phyloP scores from a whole-genome alignment of 2,329 filamentous ascomycete species.

The Botrytis pseudocinerea region DNA sequence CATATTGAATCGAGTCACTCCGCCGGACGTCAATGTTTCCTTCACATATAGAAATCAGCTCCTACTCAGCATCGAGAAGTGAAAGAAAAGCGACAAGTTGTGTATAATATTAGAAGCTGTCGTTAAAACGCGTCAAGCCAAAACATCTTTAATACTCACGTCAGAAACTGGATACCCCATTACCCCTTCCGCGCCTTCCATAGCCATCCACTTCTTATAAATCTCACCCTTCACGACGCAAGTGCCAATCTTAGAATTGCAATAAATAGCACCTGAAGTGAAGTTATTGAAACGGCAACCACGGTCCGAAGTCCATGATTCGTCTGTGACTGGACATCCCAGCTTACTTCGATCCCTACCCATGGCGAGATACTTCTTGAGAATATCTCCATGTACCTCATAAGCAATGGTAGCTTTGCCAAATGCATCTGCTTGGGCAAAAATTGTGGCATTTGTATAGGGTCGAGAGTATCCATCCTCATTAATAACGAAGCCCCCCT shows the following conservation, averaged over 20 bases:
- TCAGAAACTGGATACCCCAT: constrained; percentile 16
- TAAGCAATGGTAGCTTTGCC: constrained; percentile 10
- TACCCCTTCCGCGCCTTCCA: constrained; percentile 4
- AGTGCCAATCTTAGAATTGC: constrained; percentile 10
- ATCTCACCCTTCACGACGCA: not conserved
- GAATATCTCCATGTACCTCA: constrained; percentile 18
- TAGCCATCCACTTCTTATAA: constrained; percentile 12
- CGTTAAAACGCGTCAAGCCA: not conserved
- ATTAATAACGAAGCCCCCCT: constrained; percentile 6
- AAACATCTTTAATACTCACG: not conserved
- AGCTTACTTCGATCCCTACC: constrained; percentile 9
- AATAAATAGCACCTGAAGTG: constrained; percentile 11
- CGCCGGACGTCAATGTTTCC: constrained; percentile 4
- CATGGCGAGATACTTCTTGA: not conserved
- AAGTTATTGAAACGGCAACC: constrained; percentile 12
- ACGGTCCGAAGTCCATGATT: not conserved
- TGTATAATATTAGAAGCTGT: not conserved
- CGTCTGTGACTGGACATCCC: constrained; percentile 10
- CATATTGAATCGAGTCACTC: constrained; percentile 17
- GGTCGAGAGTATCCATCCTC: constrained; percentile 14
- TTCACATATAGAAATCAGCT: not conserved
- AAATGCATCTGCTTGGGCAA: constrained; percentile 18
- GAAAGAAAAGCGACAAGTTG: not conserved
- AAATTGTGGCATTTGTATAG: constrained; percentile 11
- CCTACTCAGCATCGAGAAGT: not conserved